phyloP scores from a whole-genome alignment of 1,284 basidiomycete species.

The Ganoderma meredithae region DNA sequence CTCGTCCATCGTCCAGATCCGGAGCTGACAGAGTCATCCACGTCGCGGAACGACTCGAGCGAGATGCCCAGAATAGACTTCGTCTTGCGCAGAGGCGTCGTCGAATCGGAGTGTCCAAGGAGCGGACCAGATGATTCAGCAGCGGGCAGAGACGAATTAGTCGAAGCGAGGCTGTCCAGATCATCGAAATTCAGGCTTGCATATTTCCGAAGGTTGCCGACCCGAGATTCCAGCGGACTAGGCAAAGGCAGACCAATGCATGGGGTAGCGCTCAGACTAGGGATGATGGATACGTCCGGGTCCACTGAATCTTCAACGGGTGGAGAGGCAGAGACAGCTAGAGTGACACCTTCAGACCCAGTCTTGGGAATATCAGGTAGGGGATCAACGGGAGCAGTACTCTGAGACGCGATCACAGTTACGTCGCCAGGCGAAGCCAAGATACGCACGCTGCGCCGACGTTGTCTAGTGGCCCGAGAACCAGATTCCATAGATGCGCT shows the following conservation, averaged over 20 bases:
- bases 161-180: slow-evolving; percentile 42
- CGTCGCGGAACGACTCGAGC: slow-evolving; percentile 39
- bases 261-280: slow-evolving; percentile 24
- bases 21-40: slow-evolving; percentile 20
- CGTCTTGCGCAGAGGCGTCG: slow-evolving; percentile 26
- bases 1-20: slow-evolving; percentile 41
- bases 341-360: not conserved
- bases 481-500: not conserved
- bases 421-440: slow-evolving; percentile 10
- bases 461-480: slow-evolving; percentile 3
- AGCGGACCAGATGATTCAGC: slow-evolving; percentile 18
- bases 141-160: slow-evolving; percentile 14
- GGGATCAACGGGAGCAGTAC: slow-evolving; percentile 5
- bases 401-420: slow-evolving; percentile 13
- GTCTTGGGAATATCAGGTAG: slow-evolving; percentile 5
- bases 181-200: slow-evolving; percentile 44
- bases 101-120: slow-evolving; percentile 13
- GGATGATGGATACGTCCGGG: slow-evolving; percentile 16
- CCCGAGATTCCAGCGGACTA: slow-evolving; percentile 20
- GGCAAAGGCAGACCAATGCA: slow-evolving; percentile 16
- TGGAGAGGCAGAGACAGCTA: not conserved
- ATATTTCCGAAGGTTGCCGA: slow-evolving; percentile 39
- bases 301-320: not conserved
- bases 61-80: slow-evolving; percentile 37
- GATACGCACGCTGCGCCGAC: slow-evolving; percentile 10